Evolutionary conservation across 2,329 filamentous ascomycete species (phyloP).

Genomic region (Paramyrothecium sp.): DNA sequence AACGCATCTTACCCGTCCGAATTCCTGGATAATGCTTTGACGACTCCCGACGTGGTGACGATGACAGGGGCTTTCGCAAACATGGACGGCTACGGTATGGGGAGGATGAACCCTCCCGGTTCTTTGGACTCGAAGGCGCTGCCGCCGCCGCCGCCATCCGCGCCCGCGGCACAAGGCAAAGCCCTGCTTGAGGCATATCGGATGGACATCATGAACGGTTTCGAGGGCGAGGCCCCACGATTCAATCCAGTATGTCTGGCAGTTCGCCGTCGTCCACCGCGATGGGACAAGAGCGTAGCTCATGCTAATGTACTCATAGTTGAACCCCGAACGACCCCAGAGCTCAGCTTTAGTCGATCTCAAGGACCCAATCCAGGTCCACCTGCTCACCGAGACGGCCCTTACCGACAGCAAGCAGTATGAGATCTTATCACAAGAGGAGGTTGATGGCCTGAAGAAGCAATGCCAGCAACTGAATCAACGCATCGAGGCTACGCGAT

Average conservation of each 20-base stretch:
- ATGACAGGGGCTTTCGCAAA: slow-evolving; percentile 12
- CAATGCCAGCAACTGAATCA: slow-evolving; percentile 70
- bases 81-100: slow-evolving; percentile 40
- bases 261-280: neutral
- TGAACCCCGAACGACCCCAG: slow-evolving; percentile 49
- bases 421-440: slow-evolving; percentile 84
- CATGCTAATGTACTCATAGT: slow-evolving; percentile 30
- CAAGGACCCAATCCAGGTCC: slow-evolving; percentile 77
- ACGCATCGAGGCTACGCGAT: slow-evolving; percentile 77
- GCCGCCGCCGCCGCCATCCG: slow-evolving; percentile 30
- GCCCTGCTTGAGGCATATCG: slow-evolving; percentile 59
- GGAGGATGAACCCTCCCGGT: slow-evolving; percentile 18
- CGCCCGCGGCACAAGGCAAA: slow-evolving; percentile 40
- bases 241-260: slow-evolving; percentile 53
- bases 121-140: slow-evolving; percentile 13
- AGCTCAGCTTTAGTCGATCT: slow-evolving; percentile 59
- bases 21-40: slow-evolving; percentile 15
- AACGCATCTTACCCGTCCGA: neutral
- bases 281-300: neutral
- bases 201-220: slow-evolving; percentile 51
- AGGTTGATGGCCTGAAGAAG: slow-evolving; percentile 89
- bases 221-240: slow-evolving; percentile 51
- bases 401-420: slow-evolving; percentile 84
- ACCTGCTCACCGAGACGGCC: slow-evolving; percentile 90
- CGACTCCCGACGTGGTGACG: slow-evolving; percentile 15